Conservation (phyloP, 2,329 filamentous ascomycete species). For the Botryotinia globosa region DNA sequence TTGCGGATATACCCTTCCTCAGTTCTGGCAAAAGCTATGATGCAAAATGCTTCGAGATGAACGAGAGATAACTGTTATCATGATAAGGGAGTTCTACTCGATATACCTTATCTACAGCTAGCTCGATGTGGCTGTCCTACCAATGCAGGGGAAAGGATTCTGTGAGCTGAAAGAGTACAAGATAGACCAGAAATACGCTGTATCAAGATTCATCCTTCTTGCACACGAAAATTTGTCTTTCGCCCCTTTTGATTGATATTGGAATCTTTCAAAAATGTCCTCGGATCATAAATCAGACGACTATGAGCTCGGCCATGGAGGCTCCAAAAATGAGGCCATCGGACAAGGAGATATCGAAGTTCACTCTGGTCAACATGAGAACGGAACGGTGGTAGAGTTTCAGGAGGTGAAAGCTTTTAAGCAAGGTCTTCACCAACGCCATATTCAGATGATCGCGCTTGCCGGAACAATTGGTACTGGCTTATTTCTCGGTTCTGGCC, state of each 20-base stretch:
- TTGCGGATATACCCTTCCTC: background rate
- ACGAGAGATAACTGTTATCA: background rate
- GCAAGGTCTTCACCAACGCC: slow-evolving; percentile 37
- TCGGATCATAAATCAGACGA: slow-evolving; percentile 2
- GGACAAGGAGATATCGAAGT: background rate
- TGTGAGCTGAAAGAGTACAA: background rate
- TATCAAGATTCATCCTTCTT: background rate
- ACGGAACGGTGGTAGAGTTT: background rate
- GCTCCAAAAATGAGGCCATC: slow-evolving; percentile 1
- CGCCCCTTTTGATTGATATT: background rate
- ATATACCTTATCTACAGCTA: background rate
- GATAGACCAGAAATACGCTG: background rate
- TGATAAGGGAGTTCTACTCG: slow-evolving; percentile 4
- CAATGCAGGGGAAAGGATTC: background rate
- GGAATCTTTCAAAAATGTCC: background rate
- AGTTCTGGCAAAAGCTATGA: background rate
- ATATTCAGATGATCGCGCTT: slow-evolving; percentile 44
- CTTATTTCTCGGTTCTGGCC: slow-evolving; percentile 51
- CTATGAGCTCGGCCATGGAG: slow-evolving; percentile 13
- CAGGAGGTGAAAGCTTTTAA: slow-evolving; percentile 1
- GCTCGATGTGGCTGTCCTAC: background rate
- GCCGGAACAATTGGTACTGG: slow-evolving; percentile 49
- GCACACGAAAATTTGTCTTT: background rate
- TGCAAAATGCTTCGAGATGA: background rate
- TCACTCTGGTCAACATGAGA: background rate